Evolutionary conservation across 2,329 filamentous ascomycete species (phyloP), one percentile per base, ranked within the genome.

Genomic region (Sporothrix pallida): DNA sequence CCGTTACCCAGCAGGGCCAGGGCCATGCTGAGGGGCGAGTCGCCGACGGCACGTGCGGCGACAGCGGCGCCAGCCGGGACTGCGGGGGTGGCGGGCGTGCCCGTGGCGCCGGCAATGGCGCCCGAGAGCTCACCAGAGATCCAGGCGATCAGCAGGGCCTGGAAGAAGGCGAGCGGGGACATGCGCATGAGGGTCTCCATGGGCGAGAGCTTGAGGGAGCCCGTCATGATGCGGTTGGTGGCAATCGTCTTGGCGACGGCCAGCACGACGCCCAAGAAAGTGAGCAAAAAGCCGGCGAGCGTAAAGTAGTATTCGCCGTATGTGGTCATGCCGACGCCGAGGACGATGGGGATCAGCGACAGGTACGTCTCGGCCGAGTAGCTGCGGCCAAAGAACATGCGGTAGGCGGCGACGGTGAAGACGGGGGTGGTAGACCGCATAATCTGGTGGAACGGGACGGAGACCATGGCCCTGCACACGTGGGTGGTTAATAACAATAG

Each of bases 141-240:
- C 71, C 82, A 81, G 23, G 87, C 86, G 79, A 85, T 88, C 58
- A 85, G 78, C 62, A 89, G 77, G 17, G 87, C 87, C 80, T 90
- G 88, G 52, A 86, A 77, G 54, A 85, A 87, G 12, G 89, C 89
- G 9, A 91, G 83, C 1, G 88, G 89, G 13, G 87, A 89, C 87
- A 90, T 88, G 79, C 88, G 86, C 78, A 88, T 83, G n/a, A 90
- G 84, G 20, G 90, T 84, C 78, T 91, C 89, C 75, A 90, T 83
- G 1, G 88, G 85, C 0, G 87, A 86, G 3, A 90, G 84, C 23
- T 85, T 84, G 42, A 90, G 83, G 3, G 85, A 84, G 46, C 88
- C 88, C 9, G 89, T 91, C 87, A 90, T 89, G 77, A 91, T 85
- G 78, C 87, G 86, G 81, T 91, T 91, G 50, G 89, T 90, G 44